Conservation (phyloP, 306 rosid genomes). For the Castanopsis chinensis region DNA sequence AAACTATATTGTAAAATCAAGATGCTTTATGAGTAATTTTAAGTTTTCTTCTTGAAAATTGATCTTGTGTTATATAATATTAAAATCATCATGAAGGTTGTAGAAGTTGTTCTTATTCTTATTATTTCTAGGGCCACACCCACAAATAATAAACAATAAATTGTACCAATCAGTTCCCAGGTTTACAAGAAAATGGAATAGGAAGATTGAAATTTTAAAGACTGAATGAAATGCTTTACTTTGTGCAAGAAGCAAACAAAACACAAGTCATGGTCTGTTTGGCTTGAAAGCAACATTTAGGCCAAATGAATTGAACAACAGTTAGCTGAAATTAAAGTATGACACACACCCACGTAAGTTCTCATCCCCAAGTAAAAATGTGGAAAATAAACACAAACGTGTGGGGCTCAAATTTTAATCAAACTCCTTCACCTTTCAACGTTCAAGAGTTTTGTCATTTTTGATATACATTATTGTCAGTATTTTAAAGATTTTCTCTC, state of each 20-base stretch:
- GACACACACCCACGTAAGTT: neutral
- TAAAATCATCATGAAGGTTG: neutral
- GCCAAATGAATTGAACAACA: neutral
- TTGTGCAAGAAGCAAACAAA: constrained; percentile 1
- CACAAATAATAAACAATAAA: neutral
- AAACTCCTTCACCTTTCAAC: constrained; percentile 6
- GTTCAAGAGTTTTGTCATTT: neutral
- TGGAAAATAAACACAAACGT: neutral
- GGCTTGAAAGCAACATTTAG: constrained; percentile 14
- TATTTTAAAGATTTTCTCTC: too few relatives aligned
- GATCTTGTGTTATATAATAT: neutral
- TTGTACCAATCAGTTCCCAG: neutral
- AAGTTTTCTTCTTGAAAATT: neutral
- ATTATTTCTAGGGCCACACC: neutral
- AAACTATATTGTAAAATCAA: too few relatives aligned
- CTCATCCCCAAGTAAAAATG: neutral
- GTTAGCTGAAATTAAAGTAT: neutral
- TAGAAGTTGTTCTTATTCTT: neutral
- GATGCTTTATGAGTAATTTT: too few relatives aligned
- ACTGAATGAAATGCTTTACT: too few relatives aligned
- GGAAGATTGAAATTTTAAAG: too few relatives aligned
- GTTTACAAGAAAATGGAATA: neutral
- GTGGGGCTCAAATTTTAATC: constrained; percentile 25
- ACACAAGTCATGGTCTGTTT: constrained; percentile 7
- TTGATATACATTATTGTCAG: too few relatives aligned